Conservation (phyloP, 805 yeast genomes). For the Ogataea trehaloabstinens region DNA sequence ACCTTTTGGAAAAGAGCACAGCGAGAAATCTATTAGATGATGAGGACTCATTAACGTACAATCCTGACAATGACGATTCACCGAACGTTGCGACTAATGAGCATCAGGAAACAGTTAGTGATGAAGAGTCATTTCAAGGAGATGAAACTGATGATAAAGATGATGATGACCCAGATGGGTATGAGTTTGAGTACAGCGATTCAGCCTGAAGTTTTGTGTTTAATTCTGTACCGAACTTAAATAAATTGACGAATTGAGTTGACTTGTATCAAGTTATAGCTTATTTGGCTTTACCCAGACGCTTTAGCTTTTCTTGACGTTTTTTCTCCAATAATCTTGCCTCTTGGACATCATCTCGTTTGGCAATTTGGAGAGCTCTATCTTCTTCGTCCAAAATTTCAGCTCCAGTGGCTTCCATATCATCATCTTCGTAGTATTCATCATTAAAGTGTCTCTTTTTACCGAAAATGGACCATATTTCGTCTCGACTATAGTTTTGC, state of each 20-base stretch:
- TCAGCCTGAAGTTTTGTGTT: slow-evolving; percentile 15
- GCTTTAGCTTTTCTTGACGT: slow-evolving; percentile 43
- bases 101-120: not conserved
- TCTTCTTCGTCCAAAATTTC: slow-evolving; percentile 85
- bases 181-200: slow-evolving; percentile 46
- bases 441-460: slow-evolving; percentile 45
- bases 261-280: not conserved
- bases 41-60: not conserved
- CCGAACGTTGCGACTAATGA: not conserved
- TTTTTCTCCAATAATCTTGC: slow-evolving; percentile 54
- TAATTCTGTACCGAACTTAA: not conserved
- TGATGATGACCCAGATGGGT: slow-evolving; percentile 32
- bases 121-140: not conserved
- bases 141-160: not conserved
- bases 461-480: slow-evolving; percentile 87
- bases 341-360: slow-evolving; percentile 73
- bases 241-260: not conserved
- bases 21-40: not conserved
- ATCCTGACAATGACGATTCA: not conserved
- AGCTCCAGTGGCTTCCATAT: slow-evolving; percentile 94
- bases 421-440: slow-evolving; percentile 51
- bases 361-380: slow-evolving; percentile 63
- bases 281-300: slow-evolving; percentile 31
- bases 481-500: slow-evolving; percentile 71
- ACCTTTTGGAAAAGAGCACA: not conserved